phyloP scores from a whole-genome alignment of 176 grass and related monocot species.

The Triticum urartu region DNA sequence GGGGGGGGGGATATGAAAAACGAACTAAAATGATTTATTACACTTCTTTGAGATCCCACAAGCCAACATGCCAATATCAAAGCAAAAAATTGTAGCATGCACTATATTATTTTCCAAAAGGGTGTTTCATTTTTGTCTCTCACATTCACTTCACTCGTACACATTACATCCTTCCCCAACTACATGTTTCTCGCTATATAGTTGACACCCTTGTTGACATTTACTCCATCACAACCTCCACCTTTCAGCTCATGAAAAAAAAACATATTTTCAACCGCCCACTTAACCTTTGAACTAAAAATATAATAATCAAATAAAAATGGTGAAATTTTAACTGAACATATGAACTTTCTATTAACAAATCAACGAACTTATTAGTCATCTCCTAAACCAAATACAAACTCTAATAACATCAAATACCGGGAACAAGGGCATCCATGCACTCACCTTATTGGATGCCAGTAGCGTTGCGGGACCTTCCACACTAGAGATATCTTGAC shows the following conservation, averaged over 20 bases:
- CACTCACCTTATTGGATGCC: neutral
- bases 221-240: neutral
- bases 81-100: neutral
- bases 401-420: neutral
- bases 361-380: neutral
- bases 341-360: no score
- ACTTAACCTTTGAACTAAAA: neutral
- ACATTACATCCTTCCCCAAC: neutral
- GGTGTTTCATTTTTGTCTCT: neutral
- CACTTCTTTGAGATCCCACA: neutral
- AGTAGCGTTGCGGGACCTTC: fast-evolving
- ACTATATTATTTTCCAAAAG: neutral
- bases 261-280: neutral
- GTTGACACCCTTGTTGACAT: no score
- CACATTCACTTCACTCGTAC: no score
- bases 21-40: neutral
- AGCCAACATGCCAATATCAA: neutral
- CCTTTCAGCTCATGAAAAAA: neutral
- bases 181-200: neutral
- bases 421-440: neutral
- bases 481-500: neutral
- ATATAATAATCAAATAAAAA: neutral
- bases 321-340: neutral
- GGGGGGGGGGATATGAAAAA: neutral
- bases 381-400: neutral